phyloP scores from a whole-genome alignment of 1,284 basidiomycete species.

The Fistulina hepatica region DNA sequence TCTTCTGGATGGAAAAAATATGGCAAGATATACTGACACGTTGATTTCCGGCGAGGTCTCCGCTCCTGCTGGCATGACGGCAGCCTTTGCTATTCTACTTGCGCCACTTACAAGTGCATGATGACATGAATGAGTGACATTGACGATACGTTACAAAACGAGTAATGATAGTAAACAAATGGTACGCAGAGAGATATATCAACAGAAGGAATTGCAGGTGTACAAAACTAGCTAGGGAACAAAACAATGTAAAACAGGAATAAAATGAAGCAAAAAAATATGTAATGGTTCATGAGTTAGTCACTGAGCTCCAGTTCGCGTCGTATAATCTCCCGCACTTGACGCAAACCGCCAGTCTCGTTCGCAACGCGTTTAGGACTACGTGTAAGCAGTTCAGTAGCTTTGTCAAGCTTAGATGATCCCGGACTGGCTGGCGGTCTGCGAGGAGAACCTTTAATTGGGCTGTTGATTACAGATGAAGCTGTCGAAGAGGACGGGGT shows the following conservation, averaged over 20 bases:
- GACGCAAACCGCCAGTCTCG: slow-evolving; percentile 58
- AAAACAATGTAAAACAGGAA: slow-evolving; percentile 1
- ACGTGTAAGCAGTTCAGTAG: slow-evolving; percentile 45
- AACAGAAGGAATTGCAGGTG: background rate
- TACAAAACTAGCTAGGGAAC: background rate
- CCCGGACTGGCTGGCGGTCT: slow-evolving; percentile 28
- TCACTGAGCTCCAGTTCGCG: slow-evolving; percentile 61
- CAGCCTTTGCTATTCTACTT: no score
- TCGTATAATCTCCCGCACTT: slow-evolving; percentile 70
- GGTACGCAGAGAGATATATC: background rate
- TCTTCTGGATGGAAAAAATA: slow-evolving; percentile 11
- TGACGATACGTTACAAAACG: no score
- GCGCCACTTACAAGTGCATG: no score
- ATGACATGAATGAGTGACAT: no score
- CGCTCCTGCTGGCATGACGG: no score
- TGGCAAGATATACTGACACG: slow-evolving; percentile 10
- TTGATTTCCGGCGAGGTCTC: no score
- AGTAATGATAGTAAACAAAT: background rate
- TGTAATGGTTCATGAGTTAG: slow-evolving; percentile 1
- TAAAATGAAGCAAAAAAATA: slow-evolving; percentile 23
- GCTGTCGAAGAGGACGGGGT: slow-evolving; percentile 19
- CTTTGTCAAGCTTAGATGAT: slow-evolving; percentile 39
- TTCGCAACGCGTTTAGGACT: slow-evolving; percentile 60
- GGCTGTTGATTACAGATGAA: slow-evolving; percentile 18
- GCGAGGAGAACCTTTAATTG: slow-evolving; percentile 22